These are phyloP conservation scores for Neurospora sp. DNA, from an alignment of 495 filamentous ascomycete species.

Conservation along the genomic window DNA sequence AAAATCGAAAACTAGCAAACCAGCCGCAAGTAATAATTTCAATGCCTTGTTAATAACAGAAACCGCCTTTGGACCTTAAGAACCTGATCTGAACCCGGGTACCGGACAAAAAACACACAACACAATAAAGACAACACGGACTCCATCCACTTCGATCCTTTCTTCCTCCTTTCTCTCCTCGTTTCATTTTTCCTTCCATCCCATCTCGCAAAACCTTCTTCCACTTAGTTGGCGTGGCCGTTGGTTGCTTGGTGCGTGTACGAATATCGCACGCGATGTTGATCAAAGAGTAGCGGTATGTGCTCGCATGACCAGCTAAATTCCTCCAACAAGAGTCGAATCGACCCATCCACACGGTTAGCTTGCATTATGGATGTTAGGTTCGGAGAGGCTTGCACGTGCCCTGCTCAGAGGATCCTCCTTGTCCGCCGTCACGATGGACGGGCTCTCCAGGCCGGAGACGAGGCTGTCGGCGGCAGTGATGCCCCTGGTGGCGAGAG, in stretches of 20 bases:
- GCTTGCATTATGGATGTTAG: slow-evolving; percentile 22
- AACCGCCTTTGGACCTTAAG: not conserved
- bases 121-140: not conserved
- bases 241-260: not conserved
- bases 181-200: not conserved
- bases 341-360: slow-evolving; percentile 13
- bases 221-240: not conserved
- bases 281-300: not conserved
- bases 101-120: not conserved
- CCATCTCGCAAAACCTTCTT: not conserved
- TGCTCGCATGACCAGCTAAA: slow-evolving; percentile 30
- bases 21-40: not conserved
- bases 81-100: not conserved
- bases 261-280: not conserved
- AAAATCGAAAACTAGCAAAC: slow-evolving; percentile 2
- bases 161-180: not conserved
- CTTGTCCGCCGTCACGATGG: slow-evolving; percentile 47
- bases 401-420: slow-evolving; percentile 66
- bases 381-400: slow-evolving; percentile 41
- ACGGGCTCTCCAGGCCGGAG: slow-evolving; percentile 51
- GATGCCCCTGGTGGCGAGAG: slow-evolving; percentile 38
- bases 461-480: slow-evolving; percentile 52
- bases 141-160: not conserved
- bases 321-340: slow-evolving; percentile 32
- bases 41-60: not conserved